Evolutionary conservation across 2,329 filamentous ascomycete genomes (phyloP), one percentile per base, ranked within the genome.

Genomic region (Sclerotinia borealis): DNA sequence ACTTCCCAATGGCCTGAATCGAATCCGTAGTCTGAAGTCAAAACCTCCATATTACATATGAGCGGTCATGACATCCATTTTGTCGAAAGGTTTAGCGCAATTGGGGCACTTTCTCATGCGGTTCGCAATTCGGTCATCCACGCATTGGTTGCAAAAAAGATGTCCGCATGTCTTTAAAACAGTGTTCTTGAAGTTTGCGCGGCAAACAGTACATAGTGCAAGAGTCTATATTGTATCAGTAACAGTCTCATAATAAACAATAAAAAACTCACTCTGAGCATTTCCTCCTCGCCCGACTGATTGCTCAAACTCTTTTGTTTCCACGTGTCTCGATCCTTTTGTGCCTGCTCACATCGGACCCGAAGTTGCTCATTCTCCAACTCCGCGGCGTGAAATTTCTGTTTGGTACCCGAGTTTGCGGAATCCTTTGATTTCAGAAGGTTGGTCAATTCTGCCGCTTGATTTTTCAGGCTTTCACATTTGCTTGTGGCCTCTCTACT

Each of bases 41-140:
- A 41, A 41, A 22, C 15, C 31, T 17, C 63, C 64, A 61, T 58
- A 67, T 74, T 73, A 79, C 71, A 80, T 75, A 73, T 89, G 86
- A 56, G 86, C 84, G 27, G 83, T 78, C 91, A 97, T 96, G 66
- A 92, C 86, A 75, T 99, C 95, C 76, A 90, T 90, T 75, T 86
- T 90, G 72, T 96, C 93, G 75, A 99, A 99, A 4, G 91, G 87
- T 77, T 90, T 90, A 72, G 90, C 92, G 80, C 96, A 99, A 70
- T 91, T 93, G 3, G 95, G 95, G 73, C 95, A 99, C 76, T 98
- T 98, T 69, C 95, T 85, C 78, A 93, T 93, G 41, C 95, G 90
- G 72, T 95, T 96, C 51, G 86, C 86, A 66, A 97, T 87, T 63
- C 95, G 88, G 72, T 96, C 90, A 68, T 96, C 91, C 29, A 98